Evolutionary conservation across 2,329 filamentous ascomycete genomes (phyloP).

Genomic region (Xylaria sp.): DNA sequence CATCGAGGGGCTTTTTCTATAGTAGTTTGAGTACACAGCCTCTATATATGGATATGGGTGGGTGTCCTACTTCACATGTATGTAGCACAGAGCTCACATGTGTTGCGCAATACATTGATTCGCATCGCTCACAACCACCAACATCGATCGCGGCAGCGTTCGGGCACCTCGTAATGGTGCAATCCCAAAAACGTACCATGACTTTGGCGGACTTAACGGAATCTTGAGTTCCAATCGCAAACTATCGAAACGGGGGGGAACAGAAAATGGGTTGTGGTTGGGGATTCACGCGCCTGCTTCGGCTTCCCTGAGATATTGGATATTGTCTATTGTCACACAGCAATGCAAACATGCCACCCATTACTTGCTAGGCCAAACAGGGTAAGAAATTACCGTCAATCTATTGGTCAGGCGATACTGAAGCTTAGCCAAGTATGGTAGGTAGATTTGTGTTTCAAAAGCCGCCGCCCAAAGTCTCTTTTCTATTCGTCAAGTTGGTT

Average conservation of each 20-base stretch:
- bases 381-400: neutral
- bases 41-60: neutral
- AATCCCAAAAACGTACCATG: constrained; percentile 26
- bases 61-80: constrained; percentile 21
- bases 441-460: neutral
- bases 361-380: neutral
- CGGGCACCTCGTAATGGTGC: constrained; percentile 14
- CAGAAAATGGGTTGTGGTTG: neutral
- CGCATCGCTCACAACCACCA: constrained; percentile 27
- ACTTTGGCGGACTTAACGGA: neutral
- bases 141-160: constrained; percentile 30
- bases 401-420: neutral
- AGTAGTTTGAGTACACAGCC: neutral
- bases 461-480: neutral
- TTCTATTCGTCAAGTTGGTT: neutral
- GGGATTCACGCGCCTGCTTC: neutral
- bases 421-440: neutral
- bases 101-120: constrained; percentile 29
- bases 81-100: constrained; percentile 19
- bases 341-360: neutral
- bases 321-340: neutral
- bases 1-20: constrained; percentile 32
- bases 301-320: neutral
- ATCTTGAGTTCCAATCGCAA: neutral
- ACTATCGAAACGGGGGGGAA: neutral